These are phyloP conservation scores for Viridothelium virens DNA, from an alignment of 495 filamentous ascomycete species.

Conservation along the genomic window DNA sequence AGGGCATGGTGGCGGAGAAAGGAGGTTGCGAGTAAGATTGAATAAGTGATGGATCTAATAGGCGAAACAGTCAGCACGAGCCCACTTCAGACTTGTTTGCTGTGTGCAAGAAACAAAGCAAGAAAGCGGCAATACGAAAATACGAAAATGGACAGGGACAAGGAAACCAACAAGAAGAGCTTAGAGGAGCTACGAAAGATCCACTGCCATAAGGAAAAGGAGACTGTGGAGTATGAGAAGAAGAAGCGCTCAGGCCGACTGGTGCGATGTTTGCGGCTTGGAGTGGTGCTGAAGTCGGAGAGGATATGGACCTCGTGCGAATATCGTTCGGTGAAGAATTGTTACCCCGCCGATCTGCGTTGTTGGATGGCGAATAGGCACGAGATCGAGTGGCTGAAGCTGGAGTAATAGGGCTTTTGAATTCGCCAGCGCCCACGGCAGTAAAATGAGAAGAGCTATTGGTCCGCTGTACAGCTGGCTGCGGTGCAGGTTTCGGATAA, in stretches of 20 bases:
- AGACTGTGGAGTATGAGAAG: constrained; percentile 30
- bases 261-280: constrained; percentile 12
- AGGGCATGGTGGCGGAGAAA: constrained; percentile 27
- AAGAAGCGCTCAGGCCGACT: constrained; percentile 19
- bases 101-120: constrained; percentile 16
- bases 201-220: constrained; percentile 52
- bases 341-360: constrained; percentile 11
- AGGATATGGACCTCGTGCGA: constrained; percentile 3
- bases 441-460: background rate
- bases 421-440: constrained; percentile 24
- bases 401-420: constrained; percentile 46
- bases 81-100: background rate
- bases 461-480: constrained; percentile 25
- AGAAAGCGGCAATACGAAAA: constrained; percentile 23
- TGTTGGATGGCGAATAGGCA: constrained; percentile 20
- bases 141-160: constrained; percentile 23
- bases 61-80: constrained; percentile 21
- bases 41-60: constrained; percentile 53
- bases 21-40: constrained; percentile 37
- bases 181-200: constrained; percentile 53
- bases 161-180: constrained; percentile 58
- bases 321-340: background rate
- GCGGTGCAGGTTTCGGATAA: constrained; percentile 12
- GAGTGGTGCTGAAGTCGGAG: constrained; percentile 11
- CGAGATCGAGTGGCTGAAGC: constrained; percentile 41